Percentiles rank a stretch among this genome's conserved stretches.
phyloP scores from a whole-genome alignment of 352 stramenopile species.

The Phytopythium mirpurense region DNA sequence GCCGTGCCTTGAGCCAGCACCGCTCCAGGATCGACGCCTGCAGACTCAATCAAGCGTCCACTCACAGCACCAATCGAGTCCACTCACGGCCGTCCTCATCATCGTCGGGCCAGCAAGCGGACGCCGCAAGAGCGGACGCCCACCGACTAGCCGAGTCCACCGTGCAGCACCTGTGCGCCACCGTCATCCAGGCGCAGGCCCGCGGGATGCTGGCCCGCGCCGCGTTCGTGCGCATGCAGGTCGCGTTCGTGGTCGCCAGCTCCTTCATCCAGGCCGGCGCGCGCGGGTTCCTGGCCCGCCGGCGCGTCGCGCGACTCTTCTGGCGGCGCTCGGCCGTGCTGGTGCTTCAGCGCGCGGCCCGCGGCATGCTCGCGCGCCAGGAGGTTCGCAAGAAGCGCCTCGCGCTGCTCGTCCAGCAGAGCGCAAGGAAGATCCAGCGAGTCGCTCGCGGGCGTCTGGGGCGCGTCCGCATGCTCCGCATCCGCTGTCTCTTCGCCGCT shows the following conservation, averaged over 20 bases:
- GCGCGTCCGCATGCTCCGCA: slow-evolving; percentile 48
- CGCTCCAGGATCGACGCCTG: slow-evolving; percentile 15
- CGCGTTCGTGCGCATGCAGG: slow-evolving; percentile 46
- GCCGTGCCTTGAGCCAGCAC: slow-evolving; percentile 10
- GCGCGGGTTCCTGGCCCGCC: slow-evolving; percentile 60
- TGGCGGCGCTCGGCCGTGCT: slow-evolving; percentile 54
- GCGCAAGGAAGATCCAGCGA: slow-evolving; percentile 36
- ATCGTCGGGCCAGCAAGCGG: background rate
- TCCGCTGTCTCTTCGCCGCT: slow-evolving; percentile 33
- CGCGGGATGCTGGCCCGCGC: slow-evolving; percentile 65
- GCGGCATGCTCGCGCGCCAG: slow-evolving; percentile 47
- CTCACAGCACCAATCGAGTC: background rate
- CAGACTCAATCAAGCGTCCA: background rate
- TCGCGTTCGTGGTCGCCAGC: slow-evolving; percentile 66
- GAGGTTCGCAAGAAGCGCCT: slow-evolving; percentile 19
- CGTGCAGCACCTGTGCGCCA: slow-evolving; percentile 69
- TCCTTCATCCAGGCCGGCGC: slow-evolving; percentile 72
- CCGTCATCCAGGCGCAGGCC: slow-evolving; percentile 68
- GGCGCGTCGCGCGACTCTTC: slow-evolving; percentile 60
- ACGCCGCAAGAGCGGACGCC: slow-evolving; percentile 6
- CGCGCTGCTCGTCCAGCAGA: slow-evolving; percentile 13
- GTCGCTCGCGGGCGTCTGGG: slow-evolving; percentile 50
- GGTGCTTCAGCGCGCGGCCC: slow-evolving; percentile 44
- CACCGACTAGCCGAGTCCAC: slow-evolving; percentile 20
- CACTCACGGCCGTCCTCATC: background rate